phyloP scores from a whole-genome alignment of 352 stramenopile genomes.

The Phytophthora ramorum region DNA sequence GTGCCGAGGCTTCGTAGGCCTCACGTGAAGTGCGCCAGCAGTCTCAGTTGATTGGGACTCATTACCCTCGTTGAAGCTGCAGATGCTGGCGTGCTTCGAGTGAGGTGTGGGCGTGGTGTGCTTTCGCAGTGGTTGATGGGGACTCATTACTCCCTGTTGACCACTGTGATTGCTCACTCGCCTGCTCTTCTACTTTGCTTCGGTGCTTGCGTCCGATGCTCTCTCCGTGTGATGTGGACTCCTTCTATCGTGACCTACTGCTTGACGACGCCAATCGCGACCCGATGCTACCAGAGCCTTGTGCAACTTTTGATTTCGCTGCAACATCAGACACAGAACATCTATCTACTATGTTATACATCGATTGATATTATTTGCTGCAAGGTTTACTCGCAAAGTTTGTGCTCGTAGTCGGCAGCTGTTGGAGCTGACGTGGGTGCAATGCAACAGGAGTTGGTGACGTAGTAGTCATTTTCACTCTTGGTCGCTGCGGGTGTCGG shows the following conservation, averaged over 20 bases:
- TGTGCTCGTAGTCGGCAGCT: conserved; percentile 6
- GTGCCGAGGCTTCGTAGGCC: too few species aligned
- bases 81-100: conserved; percentile 3
- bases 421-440: background rate
- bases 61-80: too few species aligned
- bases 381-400: conserved; percentile 10
- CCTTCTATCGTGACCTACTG: background rate
- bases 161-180: conserved; percentile 2
- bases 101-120: conserved; percentile 14
- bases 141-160: conserved; percentile 44
- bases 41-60: too few species aligned
- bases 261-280: background rate
- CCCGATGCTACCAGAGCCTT: background rate
- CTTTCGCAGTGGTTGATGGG: conserved; percentile 11
- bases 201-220: background rate
- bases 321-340: too few species aligned
- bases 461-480: background rate
- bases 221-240: conserved; percentile 3
- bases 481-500: conserved; percentile 2
- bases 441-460: background rate
- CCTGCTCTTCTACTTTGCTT: conserved; percentile 22
- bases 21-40: too few species aligned
- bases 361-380: too few species aligned
- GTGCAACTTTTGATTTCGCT: too few species aligned
- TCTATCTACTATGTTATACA: too few species aligned